Conservation (phyloP, 306 rosid species). For the Arachis hypogaea region DNA sequence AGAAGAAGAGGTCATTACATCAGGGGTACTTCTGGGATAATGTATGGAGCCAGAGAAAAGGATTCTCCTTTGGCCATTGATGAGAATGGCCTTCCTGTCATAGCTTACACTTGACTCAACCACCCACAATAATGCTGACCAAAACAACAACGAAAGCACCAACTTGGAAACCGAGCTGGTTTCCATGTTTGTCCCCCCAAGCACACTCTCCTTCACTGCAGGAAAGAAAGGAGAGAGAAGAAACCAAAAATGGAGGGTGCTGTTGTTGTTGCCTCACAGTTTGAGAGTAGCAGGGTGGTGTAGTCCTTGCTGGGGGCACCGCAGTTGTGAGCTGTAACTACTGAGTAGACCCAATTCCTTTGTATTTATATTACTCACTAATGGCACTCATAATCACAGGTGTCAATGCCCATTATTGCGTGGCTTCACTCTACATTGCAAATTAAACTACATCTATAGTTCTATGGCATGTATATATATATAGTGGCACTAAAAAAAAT, state of each 20-base stretch:
- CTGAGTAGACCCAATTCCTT: slow-evolving; percentile 15
- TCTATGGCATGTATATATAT: no score
- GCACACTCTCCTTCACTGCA: slow-evolving; percentile 2
- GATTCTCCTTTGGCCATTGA: slow-evolving; percentile 91
- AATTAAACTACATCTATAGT: background rate
- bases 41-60: slow-evolving; percentile 97
- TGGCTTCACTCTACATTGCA: slow-evolving; percentile 38
- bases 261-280: no score
- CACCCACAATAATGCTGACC: slow-evolving; percentile 49
- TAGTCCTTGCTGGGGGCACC: background rate
- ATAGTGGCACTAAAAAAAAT: no score
- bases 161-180: slow-evolving; percentile 60
- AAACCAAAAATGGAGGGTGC: background rate
- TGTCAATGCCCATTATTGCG: slow-evolving; percentile 44
- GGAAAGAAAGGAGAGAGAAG: slow-evolving; percentile 23
- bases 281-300: background rate
- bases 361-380: background rate
- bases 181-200: slow-evolving; percentile 50
- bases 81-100: slow-evolving; percentile 85
- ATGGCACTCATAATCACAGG: slow-evolving; percentile 46
- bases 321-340: background rate
- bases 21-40: slow-evolving; percentile 99
- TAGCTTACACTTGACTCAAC: slow-evolving; percentile 75
- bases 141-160: slow-evolving; percentile 48
- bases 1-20: slow-evolving; percentile 50